Evolutionary conservation across 306 rosid genomes (phyloP), one percentile per base, ranked within the genome.

Genomic region (Sesbania bispinosa): DNA sequence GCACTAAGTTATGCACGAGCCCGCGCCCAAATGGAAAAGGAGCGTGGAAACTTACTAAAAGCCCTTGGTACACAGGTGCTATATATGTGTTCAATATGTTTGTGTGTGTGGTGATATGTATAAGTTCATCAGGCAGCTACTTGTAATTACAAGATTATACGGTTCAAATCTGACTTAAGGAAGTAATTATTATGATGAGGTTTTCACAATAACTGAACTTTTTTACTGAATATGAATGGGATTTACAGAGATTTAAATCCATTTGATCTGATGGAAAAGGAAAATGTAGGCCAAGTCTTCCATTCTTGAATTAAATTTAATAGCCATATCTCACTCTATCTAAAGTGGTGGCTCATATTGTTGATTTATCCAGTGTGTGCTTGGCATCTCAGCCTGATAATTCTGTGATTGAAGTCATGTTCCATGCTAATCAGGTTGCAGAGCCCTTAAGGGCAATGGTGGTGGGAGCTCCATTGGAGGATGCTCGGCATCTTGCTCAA

Each of bases 401-500:
- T 20, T 50, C 30, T 16, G 62, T 67, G 62, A 47, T 70, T 75
- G 69, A 47, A 73, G 15, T 70, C 20, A 23, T 85, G 58, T 61
- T 74, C 48, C 19, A 51, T 69, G 73, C 73, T 78, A 62, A 47
- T 65, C 81, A 92, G 97, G 97, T 92, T 66, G 97, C 91, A 67
- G 96, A 92, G 83, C 97, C 97, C 65, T 79, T 92, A 63, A 79
- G 96, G 82, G 97, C 97, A 53, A 88, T 92, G 97, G 91, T 92
- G 70, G 79, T 92, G 87, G 97, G 97, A 45, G 85, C 96, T 82
- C 96, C 97, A 32, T 82, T 92, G 78, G 96, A 92, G 74, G 97
- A 92, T 84, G 97, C 97, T 41, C 88, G 97, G 60, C 91, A 92
- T 89, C 97, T 92, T 41, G 96, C 96, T 75, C 97, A 92, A 78